Conservation (phyloP, 192 early-diverging fungal species). For the Gamsiella multidivaricata region DNA sequence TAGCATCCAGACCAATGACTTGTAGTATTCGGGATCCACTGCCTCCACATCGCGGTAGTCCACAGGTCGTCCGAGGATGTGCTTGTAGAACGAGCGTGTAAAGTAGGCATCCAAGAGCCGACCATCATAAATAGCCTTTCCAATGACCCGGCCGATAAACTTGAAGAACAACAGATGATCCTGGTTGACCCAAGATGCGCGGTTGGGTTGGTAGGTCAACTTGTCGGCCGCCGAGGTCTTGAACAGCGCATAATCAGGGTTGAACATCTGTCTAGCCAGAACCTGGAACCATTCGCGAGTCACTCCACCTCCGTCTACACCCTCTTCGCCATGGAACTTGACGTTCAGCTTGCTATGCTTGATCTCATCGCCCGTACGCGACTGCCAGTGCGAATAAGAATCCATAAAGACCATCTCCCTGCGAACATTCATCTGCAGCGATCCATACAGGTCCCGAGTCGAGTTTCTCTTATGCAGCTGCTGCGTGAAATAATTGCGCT, state of each 20-base stretch:
- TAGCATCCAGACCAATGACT: slow-evolving; percentile 97
- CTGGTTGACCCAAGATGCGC: slow-evolving; percentile 88
- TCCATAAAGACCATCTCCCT: slow-evolving; percentile 96
- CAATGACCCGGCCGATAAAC: slow-evolving; percentile 98
- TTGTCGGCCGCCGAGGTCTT: slow-evolving; percentile 94
- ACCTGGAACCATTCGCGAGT: slow-evolving; percentile 99
- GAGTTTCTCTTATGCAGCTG: slow-evolving; percentile 87
- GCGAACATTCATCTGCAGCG: slow-evolving; percentile 89
- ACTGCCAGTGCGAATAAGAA: slow-evolving; percentile 93
- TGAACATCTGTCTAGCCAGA: slow-evolving; percentile 96
- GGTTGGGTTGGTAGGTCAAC: slow-evolving; percentile 97
- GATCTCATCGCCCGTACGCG: slow-evolving; percentile 91
- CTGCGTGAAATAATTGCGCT: slow-evolving; percentile 97
- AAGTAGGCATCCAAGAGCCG: slow-evolving; percentile 95
- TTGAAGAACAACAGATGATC: slow-evolving; percentile 96
- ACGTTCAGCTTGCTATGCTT: slow-evolving; percentile 93
- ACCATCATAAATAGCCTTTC: slow-evolving; percentile 97
- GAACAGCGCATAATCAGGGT: slow-evolving; percentile 97
- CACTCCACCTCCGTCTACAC: slow-evolving; percentile 98
- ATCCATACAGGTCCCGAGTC: slow-evolving; percentile 69
- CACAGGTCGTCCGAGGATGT: slow-evolving; percentile 89
- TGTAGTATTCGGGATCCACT: slow-evolving; percentile 95
- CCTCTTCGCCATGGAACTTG: slow-evolving; percentile 95
- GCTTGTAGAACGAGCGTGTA: slow-evolving; percentile 98
- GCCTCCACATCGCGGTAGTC: slow-evolving; percentile 98